Evolutionary conservation across 441 rosid genomes (phyloP), one percentile per base, ranked within the genome.

Genomic region (Populus hybrid): DNA sequence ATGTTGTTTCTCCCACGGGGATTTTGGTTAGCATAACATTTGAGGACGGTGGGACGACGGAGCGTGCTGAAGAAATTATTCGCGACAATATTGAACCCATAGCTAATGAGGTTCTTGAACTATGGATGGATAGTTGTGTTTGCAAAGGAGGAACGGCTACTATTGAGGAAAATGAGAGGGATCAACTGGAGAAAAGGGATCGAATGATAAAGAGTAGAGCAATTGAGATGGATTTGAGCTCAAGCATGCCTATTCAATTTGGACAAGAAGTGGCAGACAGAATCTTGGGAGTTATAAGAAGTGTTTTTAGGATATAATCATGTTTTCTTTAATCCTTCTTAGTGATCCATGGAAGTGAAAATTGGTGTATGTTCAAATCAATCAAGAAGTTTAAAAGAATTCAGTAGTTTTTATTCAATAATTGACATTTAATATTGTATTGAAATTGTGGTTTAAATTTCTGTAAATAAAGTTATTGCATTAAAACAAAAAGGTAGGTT

Each of bases 1-100:
- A 21, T 4, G 78, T 80, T 4, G 59, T 75, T 12, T 80, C 82
- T 10, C 82, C 82, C 28, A 80, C 82, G 0, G 82, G 82, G 75
- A 80, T 75, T n/a, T 12, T 80, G 75, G 72, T 71, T 20, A 67
- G 78, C 67, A 80, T 75, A 65, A 75, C 50, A 21, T 75, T 75
- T 34, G 70, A 70, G 38, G 75, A 36, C 10, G 74, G 42, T 18
- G 72, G 68, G 6, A 5, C 5, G 10, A 14, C 40, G 10, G 63
- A 59, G 1, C 77, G 78, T 8, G 40, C 28, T 8, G 75, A 65
- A 57, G 78, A 64, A 66, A 75, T 80, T 23, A 70, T 75, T 12
- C 21, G 75, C 3, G 75, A 65, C 5, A 21, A 35, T 12, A 61
- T 80, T 34, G 53, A 65, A 11, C 67, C 50, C 10, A 16, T 80